Evolutionary conservation across 345 rosid genomes (phyloP).

Genomic region (Kernera saxatilis): DNA sequence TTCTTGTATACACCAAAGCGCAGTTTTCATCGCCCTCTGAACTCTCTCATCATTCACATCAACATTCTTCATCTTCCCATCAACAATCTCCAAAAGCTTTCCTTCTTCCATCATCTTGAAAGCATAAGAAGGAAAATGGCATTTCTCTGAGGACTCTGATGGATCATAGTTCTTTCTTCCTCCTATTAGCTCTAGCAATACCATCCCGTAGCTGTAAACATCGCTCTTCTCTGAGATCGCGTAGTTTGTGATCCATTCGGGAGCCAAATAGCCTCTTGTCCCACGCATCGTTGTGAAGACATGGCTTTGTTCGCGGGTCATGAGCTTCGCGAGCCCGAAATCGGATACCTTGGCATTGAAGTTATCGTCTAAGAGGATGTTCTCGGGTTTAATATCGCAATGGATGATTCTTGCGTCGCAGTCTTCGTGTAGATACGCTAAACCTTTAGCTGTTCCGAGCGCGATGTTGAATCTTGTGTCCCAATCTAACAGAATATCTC

Average conservation of each 20-base stretch:
- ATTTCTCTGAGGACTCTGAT: conserved; percentile 58
- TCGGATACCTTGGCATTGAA: conserved; percentile 89
- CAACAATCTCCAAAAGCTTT: conserved; percentile 58
- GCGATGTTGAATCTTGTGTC: conserved; percentile 73
- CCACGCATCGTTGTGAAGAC: conserved; percentile 89
- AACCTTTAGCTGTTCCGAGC: conserved; percentile 78
- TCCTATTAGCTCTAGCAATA: conserved; percentile 75
- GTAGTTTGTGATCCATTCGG: conserved; percentile 91
- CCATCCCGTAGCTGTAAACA: conserved; percentile 89
- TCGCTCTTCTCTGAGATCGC: conserved; percentile 95
- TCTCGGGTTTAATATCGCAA: conserved; percentile 93
- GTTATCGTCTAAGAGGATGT: conserved; percentile 72
- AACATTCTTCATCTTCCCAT: conserved; percentile 40
- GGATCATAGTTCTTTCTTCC: conserved; percentile 81
- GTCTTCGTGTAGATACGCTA: conserved; percentile 88
- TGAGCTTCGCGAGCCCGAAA: conserved; percentile 87
- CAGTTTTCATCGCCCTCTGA: conserved; percentile 53
- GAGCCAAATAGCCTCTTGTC: conserved; percentile 91
- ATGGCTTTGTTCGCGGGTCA: conserved; percentile 90
- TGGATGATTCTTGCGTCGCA: conserved; percentile 80
- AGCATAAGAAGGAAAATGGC: conserved; percentile 81
- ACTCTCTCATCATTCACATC: conserved; percentile 48
- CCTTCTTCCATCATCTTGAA: conserved; percentile 94
- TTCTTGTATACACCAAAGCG: conserved; percentile 94
- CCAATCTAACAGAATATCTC: conserved; percentile 55